Percentiles rank a stretch among this genome's conserved stretches.
Evolutionary conservation across 306 rosid species (phyloP).

Genomic region (Pyrus bretschneideri): DNA sequence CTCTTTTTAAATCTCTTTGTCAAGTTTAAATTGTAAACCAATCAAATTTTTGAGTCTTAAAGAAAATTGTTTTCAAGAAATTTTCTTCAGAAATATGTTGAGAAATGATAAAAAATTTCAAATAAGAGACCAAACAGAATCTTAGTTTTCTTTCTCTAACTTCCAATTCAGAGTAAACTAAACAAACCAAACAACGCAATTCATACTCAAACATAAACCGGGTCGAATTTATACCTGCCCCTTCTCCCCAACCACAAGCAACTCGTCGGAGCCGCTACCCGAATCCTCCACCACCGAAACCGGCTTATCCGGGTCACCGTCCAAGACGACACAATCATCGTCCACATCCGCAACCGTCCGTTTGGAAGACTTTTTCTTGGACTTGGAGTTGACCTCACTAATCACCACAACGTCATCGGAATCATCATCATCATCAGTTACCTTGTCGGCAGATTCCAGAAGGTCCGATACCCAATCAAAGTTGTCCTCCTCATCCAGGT

Average conservation of each 20-base stretch:
- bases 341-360: conserved; percentile 18
- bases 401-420: conserved; percentile 49
- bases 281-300: conserved; percentile 28
- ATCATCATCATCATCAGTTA: conserved; percentile 16
- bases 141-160: background rate
- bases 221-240: conserved; percentile 49
- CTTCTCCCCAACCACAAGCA: conserved; percentile 66
- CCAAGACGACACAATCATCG: conserved; percentile 71
- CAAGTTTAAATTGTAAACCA: too few relatives aligned
- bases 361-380: conserved; percentile 33
- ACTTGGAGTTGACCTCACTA: conserved; percentile 30
- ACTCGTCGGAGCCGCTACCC: conserved; percentile 45
- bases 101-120: too few relatives aligned
- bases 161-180: background rate
- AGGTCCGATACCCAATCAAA: conserved; percentile 44
- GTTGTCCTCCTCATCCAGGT: background rate
- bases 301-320: conserved; percentile 55
- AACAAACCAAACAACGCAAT: background rate
- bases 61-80: too few relatives aligned
- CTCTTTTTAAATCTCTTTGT: too few relatives aligned
- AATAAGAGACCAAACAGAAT: too few relatives aligned
- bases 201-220: background rate
- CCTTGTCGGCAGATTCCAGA: conserved; percentile 23
- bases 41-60: too few relatives aligned
- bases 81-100: too few relatives aligned